phyloP scores from a whole-genome alignment of 192 early-diverging fungal species.

The Coemansia asiatica region DNA sequence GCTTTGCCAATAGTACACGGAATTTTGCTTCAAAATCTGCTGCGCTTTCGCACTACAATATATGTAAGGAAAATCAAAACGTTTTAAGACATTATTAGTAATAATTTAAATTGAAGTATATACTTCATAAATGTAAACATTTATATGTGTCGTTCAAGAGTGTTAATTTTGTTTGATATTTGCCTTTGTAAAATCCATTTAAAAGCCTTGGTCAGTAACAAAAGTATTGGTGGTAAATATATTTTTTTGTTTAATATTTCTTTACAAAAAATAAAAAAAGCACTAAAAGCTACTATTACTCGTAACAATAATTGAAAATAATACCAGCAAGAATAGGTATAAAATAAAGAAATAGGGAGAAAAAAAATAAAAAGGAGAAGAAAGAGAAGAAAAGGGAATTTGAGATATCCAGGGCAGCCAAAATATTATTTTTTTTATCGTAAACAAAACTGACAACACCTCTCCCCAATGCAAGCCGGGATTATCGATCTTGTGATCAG shows the following conservation, averaged over 20 bases:
- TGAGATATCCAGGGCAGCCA: neutral
- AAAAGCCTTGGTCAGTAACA: neutral
- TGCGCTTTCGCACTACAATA: conserved; percentile 47
- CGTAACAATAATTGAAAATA: conserved; percentile 12
- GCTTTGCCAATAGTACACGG: conserved; percentile 38
- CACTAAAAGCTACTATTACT: conserved; percentile 3
- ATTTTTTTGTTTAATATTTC: neutral
- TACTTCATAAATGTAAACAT: too few species aligned
- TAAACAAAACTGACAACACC: neutral
- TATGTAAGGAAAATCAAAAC: neutral
- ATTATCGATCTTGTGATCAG: neutral
- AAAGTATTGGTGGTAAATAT: neutral
- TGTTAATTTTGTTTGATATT: neutral
- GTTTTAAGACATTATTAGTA: conserved; percentile 12
- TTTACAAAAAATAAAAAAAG: neutral
- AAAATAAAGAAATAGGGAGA: conserved; percentile 1
- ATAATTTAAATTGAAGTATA: neutral
- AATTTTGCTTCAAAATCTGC: conserved; percentile 53
- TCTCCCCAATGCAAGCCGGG: neutral
- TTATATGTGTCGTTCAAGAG: too few species aligned
- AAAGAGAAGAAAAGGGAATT: neutral
- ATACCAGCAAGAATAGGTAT: conserved; percentile 3
- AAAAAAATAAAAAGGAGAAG: neutral
- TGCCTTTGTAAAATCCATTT: conserved; percentile 55
- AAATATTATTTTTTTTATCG: neutral